phyloP scores from a whole-genome alignment of 2,329 filamentous ascomycete species.

The Ophiosphaerella narmari region DNA sequence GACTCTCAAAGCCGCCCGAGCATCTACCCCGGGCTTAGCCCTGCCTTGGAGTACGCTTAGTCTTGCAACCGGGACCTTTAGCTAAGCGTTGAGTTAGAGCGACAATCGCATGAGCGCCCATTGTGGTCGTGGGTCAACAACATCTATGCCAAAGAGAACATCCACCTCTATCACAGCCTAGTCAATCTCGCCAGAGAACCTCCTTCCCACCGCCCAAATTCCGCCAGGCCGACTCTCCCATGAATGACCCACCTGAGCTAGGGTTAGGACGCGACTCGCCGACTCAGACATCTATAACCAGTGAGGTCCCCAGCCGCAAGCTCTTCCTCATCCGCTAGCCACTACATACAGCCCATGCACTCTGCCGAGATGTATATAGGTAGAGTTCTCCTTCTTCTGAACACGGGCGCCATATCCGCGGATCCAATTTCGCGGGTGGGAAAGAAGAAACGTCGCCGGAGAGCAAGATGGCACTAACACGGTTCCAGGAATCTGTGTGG shows the following conservation, averaged over 20 bases:
- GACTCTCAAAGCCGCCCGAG: conserved; percentile 67
- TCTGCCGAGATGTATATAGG: conserved; percentile 13
- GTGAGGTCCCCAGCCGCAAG: conserved; percentile 69
- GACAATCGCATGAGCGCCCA: conserved; percentile 69
- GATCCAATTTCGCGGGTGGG: conserved; percentile 25
- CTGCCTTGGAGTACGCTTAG: conserved; percentile 76
- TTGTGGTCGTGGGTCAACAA: conserved; percentile 80
- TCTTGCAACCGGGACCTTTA: conserved; percentile 60
- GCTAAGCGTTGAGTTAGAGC: conserved; percentile 42
- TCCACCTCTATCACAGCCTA: conserved; percentile 79
- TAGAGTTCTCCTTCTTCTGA: conserved; percentile 22
- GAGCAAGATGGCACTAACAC: too few relatives aligned
- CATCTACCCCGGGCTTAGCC: conserved; percentile 64
- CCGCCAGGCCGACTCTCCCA: conserved; percentile 78
- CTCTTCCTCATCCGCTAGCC: conserved; percentile 66
- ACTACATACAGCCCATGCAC: conserved; percentile 18
- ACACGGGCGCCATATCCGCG: conserved; percentile 22
- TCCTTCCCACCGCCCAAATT: conserved; percentile 67
- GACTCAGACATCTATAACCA: conserved; percentile 78
- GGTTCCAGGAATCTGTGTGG: too few relatives aligned
- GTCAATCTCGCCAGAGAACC: conserved; percentile 69
- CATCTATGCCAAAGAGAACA: conserved; percentile 84
- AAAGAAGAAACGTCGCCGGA: too few relatives aligned
- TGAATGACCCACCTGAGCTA: conserved; percentile 57
- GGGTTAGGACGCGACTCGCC: conserved; percentile 68